Conservation (phyloP, 2,329 filamentous ascomycete genomes). For the Colletotrichum sp. region DNA sequence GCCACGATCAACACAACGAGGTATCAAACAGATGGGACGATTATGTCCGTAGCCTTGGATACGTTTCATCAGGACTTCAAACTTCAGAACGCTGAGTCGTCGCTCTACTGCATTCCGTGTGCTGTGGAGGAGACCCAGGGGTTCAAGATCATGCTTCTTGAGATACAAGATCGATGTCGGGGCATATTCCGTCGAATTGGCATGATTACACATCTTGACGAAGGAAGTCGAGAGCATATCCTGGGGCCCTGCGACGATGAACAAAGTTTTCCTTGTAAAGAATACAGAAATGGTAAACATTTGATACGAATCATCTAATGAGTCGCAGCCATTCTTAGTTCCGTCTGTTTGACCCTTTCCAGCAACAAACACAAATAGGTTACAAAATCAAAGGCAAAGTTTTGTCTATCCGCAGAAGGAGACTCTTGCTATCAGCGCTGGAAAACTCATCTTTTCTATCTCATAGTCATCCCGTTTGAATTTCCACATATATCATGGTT, state of each 20-base stretch:
- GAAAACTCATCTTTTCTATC: neutral
- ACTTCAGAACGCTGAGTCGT: neutral
- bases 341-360: neutral
- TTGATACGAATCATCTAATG: neutral
- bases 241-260: neutral
- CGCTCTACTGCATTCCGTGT: neutral
- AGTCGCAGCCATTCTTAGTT: accelerated
- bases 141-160: accelerated
- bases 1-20: neutral
- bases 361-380: neutral
- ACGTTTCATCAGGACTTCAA: neutral
- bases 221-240: neutral
- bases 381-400: neutral
- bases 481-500: no score
- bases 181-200: neutral
- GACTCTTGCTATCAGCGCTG: neutral
- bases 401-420: neutral
- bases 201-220: neutral
- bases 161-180: neutral
- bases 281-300: neutral
- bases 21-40: neutral
- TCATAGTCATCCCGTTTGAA: neutral
- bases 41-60: neutral
- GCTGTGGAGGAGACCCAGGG: neutral
- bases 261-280: neutral